Base-by-base conservation (phyloP, 2,329 filamentous ascomycete genomes). In the Ophiostoma triangulosporum region DNA sequence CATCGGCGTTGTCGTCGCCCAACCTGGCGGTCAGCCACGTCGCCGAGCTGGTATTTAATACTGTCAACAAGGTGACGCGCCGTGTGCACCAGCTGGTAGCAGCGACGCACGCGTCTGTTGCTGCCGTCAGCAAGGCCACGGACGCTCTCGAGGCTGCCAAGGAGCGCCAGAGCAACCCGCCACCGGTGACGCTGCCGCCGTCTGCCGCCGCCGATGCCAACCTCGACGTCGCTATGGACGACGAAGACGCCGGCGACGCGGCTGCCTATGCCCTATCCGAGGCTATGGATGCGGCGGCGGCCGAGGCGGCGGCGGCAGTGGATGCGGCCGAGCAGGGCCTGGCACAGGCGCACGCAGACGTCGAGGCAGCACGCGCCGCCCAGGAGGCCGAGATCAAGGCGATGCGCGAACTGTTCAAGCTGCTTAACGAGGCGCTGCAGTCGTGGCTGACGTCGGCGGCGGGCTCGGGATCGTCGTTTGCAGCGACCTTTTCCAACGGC, bases 21-120 rank as follows among this genome's bases (percentile, higher is more conserved):
- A 80, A 2, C 3, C 78, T 98, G 12, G 80, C 84, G 11, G 78
- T 85, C 60, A 73, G 83, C 6, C 83, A 91, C 69, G 75, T 94
- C 9, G 96, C 88, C 65, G 93, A 98, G 71, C 84, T 97, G 70
- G 83, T 97, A 15, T 82, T 83, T 57, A 86, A 86, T 60, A 97
- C 93, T 0, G 83, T 96, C 51, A 77, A 81, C 64, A 97, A 98
- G 70, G 91, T 97, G 49, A 90, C 88, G 1, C 83, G 83, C 58
- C 86, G 90, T 29, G 82, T 94, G 51, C 81, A 88, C 40, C 88
- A 95, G 68, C 83, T 96, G 24, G 79, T 88, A 9, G 71, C 73
- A 1, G 52, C 65, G 1, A 56, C 54, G 24, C 57, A 57, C 29
- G 51, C 61, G 2, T 54, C 59, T 2, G 36, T 54, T 9, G 61